Base-by-base conservation (phyloP, 192 early-diverging fungal species). In the Umbelopsis sp. region DNA sequence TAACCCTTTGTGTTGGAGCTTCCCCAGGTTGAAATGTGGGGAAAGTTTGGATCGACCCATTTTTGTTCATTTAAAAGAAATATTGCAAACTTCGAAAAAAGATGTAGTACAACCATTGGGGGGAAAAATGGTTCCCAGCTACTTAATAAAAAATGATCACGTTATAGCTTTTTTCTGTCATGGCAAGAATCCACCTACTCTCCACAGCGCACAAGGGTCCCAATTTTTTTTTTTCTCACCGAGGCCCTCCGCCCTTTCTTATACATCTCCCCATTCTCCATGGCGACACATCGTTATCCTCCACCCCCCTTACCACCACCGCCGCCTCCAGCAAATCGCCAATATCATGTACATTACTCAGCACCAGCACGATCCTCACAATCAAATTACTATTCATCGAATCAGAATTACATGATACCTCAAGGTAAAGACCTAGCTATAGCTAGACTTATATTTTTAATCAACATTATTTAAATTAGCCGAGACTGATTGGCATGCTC, bases 311-410 rank as follows among this genome's bases (percentile, higher is more conserved):
- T 62, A 32, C 56, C 56, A 62, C 56, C 56, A 32, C 56, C 56
- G 17, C 56, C 56, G 4, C 56, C 56, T 62, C 31, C 56, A 62
- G 31, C 56, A 3, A 62, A 62, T 34, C 56, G 56, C 12, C 56
- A 62, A 62, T 62, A 62, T n/a, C 56, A 62, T 62, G 56, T 62
- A 62, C 56, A 62, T 31, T 62, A 62, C 26, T 34, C 31, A 20
- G 24, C 56, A 3, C 56, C 56, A 20, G 7, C 56, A 16, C 56
- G 16, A 29, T 62, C 56, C 16, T 29, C 29, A 16, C 56, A 62
- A 8, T 5, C 56, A 1, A 62, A 62, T n/a, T 36, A 62, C 31
- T 62, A 62, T 16, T 62, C 31, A 32, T 32, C 56, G 17, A 29
- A 6, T 32, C 56, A 29, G 17, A 62, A 62, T 62, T 62, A 62